Evolutionary conservation across 176 grass and related monocot species (phyloP).

Genomic region (Ensete glaucum): DNA sequence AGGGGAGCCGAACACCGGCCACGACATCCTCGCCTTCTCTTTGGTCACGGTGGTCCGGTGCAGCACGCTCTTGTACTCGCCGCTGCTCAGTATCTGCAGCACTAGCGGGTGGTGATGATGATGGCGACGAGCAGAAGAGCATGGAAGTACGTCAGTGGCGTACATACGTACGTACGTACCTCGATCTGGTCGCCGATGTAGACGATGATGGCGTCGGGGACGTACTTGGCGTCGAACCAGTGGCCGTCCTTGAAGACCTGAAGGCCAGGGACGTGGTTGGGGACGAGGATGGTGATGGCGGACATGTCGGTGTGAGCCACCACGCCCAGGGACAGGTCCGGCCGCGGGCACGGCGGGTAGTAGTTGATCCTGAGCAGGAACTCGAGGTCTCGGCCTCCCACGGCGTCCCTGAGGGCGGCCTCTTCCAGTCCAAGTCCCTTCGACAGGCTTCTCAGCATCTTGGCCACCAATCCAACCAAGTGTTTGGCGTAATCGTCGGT

Average conservation of each 20-base stretch:
- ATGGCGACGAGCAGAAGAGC: neutral
- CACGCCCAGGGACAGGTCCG: slow-evolving; percentile 57
- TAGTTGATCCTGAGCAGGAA: slow-evolving; percentile 72
- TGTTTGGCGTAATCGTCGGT: slow-evolving; percentile 53
- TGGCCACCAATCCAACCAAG: slow-evolving; percentile 27
- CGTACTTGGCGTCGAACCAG: slow-evolving; percentile 49
- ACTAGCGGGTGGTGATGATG: neutral
- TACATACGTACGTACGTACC: slow-evolving; percentile 12
- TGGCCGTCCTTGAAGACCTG: slow-evolving; percentile 50
- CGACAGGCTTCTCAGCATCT: slow-evolving; percentile 45
- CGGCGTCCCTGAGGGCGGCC: slow-evolving; percentile 28
- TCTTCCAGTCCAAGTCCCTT: slow-evolving; percentile 28
- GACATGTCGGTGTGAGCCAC: slow-evolving; percentile 70
- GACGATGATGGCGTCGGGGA: slow-evolving; percentile 52
- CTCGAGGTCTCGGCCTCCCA: slow-evolving; percentile 38
- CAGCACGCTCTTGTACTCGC: slow-evolving; percentile 67
- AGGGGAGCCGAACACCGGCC: slow-evolving; percentile 63
- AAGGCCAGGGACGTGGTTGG: slow-evolving; percentile 64
- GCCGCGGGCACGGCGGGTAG: slow-evolving; percentile 69
- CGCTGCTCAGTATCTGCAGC: slow-evolving; percentile 65
- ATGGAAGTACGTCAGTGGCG: neutral
- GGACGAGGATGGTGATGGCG: slow-evolving; percentile 54
- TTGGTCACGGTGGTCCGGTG: slow-evolving; percentile 55
- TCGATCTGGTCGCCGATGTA: slow-evolving; percentile 79
- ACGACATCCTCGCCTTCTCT: slow-evolving; percentile 66